phyloP scores from a whole-genome alignment of 805 yeast species.

The Zygotorulaspora sp. region DNA sequence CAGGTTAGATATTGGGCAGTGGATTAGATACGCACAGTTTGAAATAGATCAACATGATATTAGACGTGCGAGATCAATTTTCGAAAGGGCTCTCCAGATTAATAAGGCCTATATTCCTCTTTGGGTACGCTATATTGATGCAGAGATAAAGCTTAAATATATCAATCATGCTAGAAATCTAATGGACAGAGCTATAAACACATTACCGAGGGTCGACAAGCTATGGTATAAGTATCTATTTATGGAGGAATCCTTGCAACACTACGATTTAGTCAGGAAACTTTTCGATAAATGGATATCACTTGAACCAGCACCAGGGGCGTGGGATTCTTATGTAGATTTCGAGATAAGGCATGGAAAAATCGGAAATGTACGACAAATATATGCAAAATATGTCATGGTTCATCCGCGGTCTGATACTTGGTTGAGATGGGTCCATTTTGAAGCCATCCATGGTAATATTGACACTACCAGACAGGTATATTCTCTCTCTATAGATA shows the following conservation, averaged over 20 bases:
- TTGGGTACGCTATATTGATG: constrained; percentile 80
- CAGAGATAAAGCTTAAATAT: constrained; percentile 66
- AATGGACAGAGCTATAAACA: constrained; percentile 68
- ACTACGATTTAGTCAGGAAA: constrained; percentile 54
- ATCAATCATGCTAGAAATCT: constrained; percentile 86
- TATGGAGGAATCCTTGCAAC: constrained; percentile 73
- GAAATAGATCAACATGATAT: constrained; percentile 78
- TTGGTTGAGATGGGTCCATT: constrained; percentile 74
- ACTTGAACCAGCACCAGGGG: constrained; percentile 65
- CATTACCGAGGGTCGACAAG: constrained; percentile 76
- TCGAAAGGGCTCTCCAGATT: constrained; percentile 80
- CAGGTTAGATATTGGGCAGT: constrained; percentile 74
- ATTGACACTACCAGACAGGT: constrained; percentile 52
- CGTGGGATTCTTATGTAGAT: constrained; percentile 70
- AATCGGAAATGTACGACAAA: constrained; percentile 49
- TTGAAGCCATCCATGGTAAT: constrained; percentile 55
- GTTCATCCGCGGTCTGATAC: constrained; percentile 49
- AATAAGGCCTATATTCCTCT: constrained; percentile 71
- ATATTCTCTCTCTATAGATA: constrained; percentile 62
- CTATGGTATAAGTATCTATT: constrained; percentile 81
- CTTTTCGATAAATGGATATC: constrained; percentile 76
- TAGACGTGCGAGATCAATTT: constrained; percentile 75
- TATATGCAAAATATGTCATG: constrained; percentile 54
- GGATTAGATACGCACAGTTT: constrained; percentile 89
- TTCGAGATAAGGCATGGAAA: constrained; percentile 69